Evolutionary conservation across 345 rosid species (phyloP).

Genomic region (Litchi chinensis): DNA sequence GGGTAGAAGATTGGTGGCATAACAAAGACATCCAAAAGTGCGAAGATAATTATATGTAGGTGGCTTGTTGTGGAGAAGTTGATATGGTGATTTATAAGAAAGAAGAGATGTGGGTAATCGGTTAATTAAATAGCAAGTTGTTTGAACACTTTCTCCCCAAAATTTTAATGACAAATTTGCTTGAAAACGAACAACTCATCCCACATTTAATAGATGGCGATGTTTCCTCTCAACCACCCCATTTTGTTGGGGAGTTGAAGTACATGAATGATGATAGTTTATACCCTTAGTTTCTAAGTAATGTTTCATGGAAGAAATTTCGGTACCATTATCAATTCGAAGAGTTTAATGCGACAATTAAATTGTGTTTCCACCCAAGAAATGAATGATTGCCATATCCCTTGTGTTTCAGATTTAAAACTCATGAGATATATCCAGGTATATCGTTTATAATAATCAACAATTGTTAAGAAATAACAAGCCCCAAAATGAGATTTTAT

Average conservation of each 20-base stretch:
- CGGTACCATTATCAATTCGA: background rate
- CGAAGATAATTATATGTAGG: background rate
- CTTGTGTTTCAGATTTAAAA: slow-evolving; percentile 4
- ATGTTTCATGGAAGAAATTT: background rate
- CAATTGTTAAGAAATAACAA: background rate
- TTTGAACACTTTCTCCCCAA: background rate
- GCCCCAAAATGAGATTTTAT: background rate
- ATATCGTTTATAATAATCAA: slow-evolving; percentile 13
- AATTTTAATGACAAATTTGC: background rate
- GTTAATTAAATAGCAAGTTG: background rate
- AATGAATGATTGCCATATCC: background rate
- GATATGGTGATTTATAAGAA: background rate
- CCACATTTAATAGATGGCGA: background rate
- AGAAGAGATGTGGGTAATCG: background rate
- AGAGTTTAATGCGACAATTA: background rate
- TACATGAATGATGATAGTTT: slow-evolving; percentile 10
- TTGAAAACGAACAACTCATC: background rate
- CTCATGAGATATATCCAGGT: slow-evolving; percentile 14
- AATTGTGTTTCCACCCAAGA: slow-evolving; percentile 17
- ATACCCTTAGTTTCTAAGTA: background rate
- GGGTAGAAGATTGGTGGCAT: background rate
- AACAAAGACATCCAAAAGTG: background rate
- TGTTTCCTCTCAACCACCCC: slow-evolving; percentile 13
- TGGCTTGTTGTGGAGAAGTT: background rate
- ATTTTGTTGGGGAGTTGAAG: slow-evolving; percentile 5